Percentiles rank a stretch among this genome's conserved stretches.
These are phyloP conservation scores for Salix arbutifolia DNA, from an alignment of 345 rosid species.

Conservation along the genomic window DNA sequence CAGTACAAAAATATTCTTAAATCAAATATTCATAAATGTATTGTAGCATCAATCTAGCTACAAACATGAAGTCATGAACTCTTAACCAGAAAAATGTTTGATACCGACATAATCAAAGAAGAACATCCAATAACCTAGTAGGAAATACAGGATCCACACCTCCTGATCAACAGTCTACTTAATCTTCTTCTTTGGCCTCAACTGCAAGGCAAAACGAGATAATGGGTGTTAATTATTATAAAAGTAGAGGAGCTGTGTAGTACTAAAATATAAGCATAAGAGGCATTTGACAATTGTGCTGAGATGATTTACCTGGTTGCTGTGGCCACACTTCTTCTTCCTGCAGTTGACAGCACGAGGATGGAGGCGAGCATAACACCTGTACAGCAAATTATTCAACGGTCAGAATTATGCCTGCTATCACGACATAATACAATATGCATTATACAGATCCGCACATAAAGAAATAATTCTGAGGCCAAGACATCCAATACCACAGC, in stretches of 20 bases:
- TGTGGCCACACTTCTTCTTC: conserved; percentile 98
- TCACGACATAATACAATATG: too few species aligned
- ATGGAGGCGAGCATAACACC: conserved; percentile 94
- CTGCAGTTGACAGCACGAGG: conserved; percentile 98
- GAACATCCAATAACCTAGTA: not conserved
- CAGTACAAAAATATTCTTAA: too few species aligned
- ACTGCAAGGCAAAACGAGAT: conserved; percentile 33
- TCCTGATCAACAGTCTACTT: conserved; percentile 15
- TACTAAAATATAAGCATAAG: not conserved
- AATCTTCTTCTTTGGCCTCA: conserved; percentile 89
- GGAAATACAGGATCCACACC: not conserved
- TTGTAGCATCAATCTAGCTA: not conserved
- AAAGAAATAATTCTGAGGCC: too few species aligned
- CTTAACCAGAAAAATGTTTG: not conserved
- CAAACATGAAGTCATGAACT: not conserved
- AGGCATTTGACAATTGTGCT: not conserved
- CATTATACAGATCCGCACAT: too few species aligned
- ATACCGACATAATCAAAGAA: not conserved
- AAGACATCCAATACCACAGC: too few species aligned
- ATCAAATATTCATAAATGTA: not conserved
- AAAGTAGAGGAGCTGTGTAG: not conserved
- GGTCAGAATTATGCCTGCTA: not conserved
- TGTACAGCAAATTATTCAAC: conserved; percentile 9
- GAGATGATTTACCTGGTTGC: conserved; percentile 74
- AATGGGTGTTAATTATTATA: not conserved